Conservation (phyloP, 179 eudicot species). For the Pouteria campechiana region DNA sequence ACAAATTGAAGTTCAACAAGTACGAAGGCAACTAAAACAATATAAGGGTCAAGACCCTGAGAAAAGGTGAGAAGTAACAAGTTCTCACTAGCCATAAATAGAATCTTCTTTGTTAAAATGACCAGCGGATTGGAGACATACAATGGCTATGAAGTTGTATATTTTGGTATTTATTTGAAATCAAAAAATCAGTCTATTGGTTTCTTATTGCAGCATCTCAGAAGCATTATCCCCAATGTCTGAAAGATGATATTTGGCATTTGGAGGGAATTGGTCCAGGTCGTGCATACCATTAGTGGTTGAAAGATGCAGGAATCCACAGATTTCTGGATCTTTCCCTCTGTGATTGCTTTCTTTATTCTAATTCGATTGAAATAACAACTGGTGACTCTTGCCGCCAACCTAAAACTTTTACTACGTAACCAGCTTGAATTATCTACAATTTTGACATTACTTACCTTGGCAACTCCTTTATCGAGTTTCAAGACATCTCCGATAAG, state of each 20-base stretch:
- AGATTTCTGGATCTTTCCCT: too few relatives aligned
- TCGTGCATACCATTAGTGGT: slow-evolving; percentile 29
- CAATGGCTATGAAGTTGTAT: not conserved
- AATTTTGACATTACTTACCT: slow-evolving; percentile 25
- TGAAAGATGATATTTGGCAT: slow-evolving; percentile 49
- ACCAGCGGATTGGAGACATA: too few relatives aligned
- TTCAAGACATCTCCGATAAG: slow-evolving; percentile 39
- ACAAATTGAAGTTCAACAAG: too few relatives aligned
- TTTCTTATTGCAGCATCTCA: slow-evolving; percentile 27
- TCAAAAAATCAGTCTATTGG: not conserved
- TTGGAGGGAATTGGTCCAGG: slow-evolving; percentile 44
- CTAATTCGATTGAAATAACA: slow-evolving; percentile 17
- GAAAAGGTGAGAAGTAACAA: too few relatives aligned
- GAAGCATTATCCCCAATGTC: slow-evolving; percentile 40
- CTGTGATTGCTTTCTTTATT: slow-evolving; percentile 66
- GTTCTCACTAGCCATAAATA: too few relatives aligned
- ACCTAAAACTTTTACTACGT: slow-evolving; percentile 55
- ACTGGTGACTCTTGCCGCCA: slow-evolving; percentile 49
- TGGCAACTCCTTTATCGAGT: slow-evolving; percentile 49
- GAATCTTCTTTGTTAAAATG: too few relatives aligned
- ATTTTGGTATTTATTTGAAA: not conserved
- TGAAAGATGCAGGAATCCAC: too few relatives aligned
- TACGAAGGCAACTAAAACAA: too few relatives aligned
- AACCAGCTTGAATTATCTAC: slow-evolving; percentile 89
- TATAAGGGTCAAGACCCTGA: too few relatives aligned